These are phyloP conservation scores for Angomonas ambiguus DNA, from an alignment of 208 protist genomes.

Conservation along the genomic window DNA sequence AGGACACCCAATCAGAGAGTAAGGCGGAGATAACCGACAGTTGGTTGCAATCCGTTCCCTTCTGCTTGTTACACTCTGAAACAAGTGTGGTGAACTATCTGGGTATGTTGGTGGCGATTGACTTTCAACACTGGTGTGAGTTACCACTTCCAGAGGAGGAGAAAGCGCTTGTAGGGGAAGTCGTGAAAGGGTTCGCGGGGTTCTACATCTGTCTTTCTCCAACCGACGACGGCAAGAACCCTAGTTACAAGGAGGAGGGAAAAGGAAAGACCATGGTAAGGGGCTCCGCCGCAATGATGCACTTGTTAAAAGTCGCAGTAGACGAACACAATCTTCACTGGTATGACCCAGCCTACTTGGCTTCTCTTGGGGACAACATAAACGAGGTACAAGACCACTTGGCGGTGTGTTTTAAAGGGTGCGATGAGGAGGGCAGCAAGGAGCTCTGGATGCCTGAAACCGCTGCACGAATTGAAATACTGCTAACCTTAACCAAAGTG, in stretches of 20 bases:
- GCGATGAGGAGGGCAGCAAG: constrained; percentile 43
- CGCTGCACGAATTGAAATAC: constrained; percentile 43
- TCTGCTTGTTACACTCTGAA: constrained; percentile 21
- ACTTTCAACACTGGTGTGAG: constrained; percentile 83
- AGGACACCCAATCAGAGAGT: not conserved
- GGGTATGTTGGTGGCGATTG: constrained; percentile 75
- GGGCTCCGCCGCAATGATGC: constrained; percentile 78
- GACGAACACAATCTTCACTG: constrained; percentile 51
- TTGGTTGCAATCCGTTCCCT: constrained; percentile 63
- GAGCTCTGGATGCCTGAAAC: constrained; percentile 75
- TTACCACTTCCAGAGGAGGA: constrained; percentile 6
- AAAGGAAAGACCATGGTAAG: constrained; percentile 27
- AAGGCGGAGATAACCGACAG: constrained; percentile 18
- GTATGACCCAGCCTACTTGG: constrained; percentile 54
- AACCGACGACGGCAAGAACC: not conserved
- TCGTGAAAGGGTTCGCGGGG: constrained; percentile 31
- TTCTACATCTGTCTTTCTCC: constrained; percentile 42
- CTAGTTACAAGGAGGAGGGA: not conserved
- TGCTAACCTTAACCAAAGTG: constrained; percentile 39
- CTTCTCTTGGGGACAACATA: not conserved
- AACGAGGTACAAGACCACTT: constrained; percentile 34
- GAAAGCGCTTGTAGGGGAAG: constrained; percentile 19
- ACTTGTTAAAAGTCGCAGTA: constrained; percentile 54
- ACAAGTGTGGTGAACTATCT: constrained; percentile 62
- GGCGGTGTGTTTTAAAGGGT: constrained; percentile 53